phyloP scores from a whole-genome alignment of 2,329 filamentous ascomycete species.

The Trichoderma breve region DNA sequence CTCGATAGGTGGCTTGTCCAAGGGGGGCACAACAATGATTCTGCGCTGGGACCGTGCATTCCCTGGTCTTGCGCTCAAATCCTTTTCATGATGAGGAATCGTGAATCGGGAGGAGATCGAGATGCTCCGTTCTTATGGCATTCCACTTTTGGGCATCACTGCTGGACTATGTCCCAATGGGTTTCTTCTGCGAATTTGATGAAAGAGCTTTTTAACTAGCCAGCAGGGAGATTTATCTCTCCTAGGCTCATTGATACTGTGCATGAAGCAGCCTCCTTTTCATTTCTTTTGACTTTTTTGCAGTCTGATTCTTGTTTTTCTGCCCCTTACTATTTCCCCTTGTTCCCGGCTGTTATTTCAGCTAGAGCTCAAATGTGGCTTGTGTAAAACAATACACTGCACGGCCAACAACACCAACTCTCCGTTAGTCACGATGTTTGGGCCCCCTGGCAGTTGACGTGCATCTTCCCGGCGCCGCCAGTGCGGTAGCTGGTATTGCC shows the following conservation, averaged over 20 bases:
- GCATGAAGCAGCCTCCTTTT: neutral
- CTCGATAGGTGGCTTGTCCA: neutral
- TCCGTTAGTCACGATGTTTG: neutral
- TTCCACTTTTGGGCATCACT: neutral
- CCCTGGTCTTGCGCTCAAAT: neutral
- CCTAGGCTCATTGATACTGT: neutral
- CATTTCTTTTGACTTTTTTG: neutral
- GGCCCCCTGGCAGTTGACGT: conserved; percentile 1
- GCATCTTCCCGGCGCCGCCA: conserved; percentile 3
- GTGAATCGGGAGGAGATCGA: neutral
- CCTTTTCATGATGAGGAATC: neutral
- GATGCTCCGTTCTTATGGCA: neutral
- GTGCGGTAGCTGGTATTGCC: neutral
- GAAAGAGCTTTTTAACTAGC: neutral
- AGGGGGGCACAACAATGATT: neutral
- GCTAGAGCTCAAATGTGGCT: neutral
- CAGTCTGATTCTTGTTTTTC: neutral
- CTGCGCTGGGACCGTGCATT: neutral
- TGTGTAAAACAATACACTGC: neutral
- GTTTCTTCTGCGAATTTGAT: neutral
- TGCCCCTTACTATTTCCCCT: neutral
- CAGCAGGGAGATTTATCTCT: neutral
- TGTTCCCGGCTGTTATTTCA: neutral
- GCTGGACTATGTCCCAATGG: neutral
- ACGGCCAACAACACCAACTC: neutral